Base-by-base conservation (phyloP, 352 stramenopile species). In the Thalassiosira livingstoniorum region DNA sequence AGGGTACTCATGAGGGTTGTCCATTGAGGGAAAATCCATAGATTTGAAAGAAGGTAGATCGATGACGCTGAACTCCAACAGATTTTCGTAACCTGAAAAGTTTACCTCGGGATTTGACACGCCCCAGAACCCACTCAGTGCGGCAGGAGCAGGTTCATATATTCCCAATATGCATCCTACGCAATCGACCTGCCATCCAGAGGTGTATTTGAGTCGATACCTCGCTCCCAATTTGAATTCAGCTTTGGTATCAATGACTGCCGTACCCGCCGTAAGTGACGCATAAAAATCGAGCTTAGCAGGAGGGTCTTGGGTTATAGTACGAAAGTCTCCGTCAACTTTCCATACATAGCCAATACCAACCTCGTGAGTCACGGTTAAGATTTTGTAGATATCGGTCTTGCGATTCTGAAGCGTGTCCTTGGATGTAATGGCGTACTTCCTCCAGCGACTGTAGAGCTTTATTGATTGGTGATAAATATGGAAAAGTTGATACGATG, bases 361-460 rank as follows among this genome's bases (percentile, higher is more conserved):
- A 18, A 37, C 15, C 4, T 35, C 13, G 23, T 78, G 15, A 29
- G 53, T 25, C 18, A 83, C 42, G 13, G 42, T 61, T 27, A 83
- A 34, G 42, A 66, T 45, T 32, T 78, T 78, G 42, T 62, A 32
- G 15, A 68, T 43, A 32, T 53, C 27, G 1, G 58, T 78, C 57
- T 60, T 57, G 5, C 75, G n/a, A 4, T 55, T 27, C n/a, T 72
- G 39, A 25, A 83, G 35, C 4, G 45, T 53, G 63, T 83, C 75
- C 42, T 39, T 34, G 18, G 66, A 78, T 15, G 66, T 83, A 7
- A 83, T 55, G 25, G 75, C 66, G 51, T 78, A 83, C 47, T 65
- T 78, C 45, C 75, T 78, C 75, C 75, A 83, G 18, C 67, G 55
- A 43, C 66, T 78, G 47, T 54, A 70, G n/a, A n/a, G n/a, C n/a